Conservation (phyloP, 495 filamentous ascomycete genomes). For the Aspergillus campestris region DNA sequence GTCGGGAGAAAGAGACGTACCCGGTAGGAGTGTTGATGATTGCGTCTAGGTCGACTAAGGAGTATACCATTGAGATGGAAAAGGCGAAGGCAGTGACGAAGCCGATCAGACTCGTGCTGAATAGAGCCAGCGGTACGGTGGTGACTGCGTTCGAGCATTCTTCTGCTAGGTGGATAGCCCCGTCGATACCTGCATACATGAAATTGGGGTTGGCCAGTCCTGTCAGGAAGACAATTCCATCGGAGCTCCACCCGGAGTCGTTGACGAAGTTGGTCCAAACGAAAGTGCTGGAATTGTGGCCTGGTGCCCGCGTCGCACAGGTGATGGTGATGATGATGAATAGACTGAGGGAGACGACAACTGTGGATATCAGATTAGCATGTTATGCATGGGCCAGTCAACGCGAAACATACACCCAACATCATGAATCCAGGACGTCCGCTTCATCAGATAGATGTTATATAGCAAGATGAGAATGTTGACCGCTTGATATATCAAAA, state of each 20-base stretch:
- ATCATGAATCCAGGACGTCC: slow-evolving; percentile 21
- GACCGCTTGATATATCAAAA: slow-evolving; percentile 32
- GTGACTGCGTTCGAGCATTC: slow-evolving; percentile 18
- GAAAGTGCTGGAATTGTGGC: slow-evolving; percentile 11
- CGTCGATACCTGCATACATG: slow-evolving; percentile 27
- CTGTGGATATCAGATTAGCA: neutral
- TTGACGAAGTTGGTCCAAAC: slow-evolving; percentile 24
- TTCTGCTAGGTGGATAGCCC: slow-evolving; percentile 27
- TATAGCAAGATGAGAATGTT: slow-evolving; percentile 14
- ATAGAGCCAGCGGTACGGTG: slow-evolving; percentile 19
- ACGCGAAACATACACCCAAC: slow-evolving; percentile 16
- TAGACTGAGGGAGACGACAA: slow-evolving; percentile 8
- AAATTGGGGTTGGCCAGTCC: slow-evolving; percentile 21
- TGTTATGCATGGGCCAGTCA: neutral
- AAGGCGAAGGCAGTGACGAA: slow-evolving; percentile 23
- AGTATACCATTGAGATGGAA: slow-evolving; percentile 21
- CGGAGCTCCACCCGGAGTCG: slow-evolving; percentile 21
- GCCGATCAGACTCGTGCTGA: slow-evolving; percentile 20
- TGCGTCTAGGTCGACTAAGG: neutral
- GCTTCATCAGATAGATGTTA: slow-evolving; percentile 15
- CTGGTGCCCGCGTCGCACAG: slow-evolving; percentile 14
- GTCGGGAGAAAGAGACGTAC: neutral
- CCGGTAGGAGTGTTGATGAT: neutral
- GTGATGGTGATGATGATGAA: slow-evolving; percentile 18
- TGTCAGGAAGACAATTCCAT: slow-evolving; percentile 20